Evolutionary conservation across 148 eudicot species (phyloP), one percentile per base, ranked within the genome.

Genomic region (Rhododendron ovatum): DNA sequence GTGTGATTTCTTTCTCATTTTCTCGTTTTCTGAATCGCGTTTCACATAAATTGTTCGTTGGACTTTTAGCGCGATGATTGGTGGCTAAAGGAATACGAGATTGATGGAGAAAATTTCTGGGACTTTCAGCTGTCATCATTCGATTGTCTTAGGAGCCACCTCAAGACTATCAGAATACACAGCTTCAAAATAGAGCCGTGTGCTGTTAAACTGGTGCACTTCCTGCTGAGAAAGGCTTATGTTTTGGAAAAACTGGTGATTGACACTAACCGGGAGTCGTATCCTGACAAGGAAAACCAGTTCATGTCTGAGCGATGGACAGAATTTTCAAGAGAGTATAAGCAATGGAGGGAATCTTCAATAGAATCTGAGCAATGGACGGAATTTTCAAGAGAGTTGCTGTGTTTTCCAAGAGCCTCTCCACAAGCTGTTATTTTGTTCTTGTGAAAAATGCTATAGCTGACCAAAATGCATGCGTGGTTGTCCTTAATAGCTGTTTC

Each of bases 101-200:
- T 83, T 47, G 28, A 83, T 47, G 85, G 10, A 67, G 85, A 45
- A 4, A 83, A 39, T 79, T 83, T 63, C 24, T 83, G 78, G 85
- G 41, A 83, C 14, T 0, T 9, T 15, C 85, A 47, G 55, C 85
- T 4, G 37, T 8, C 41, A 3, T 73, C 43, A 1, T 83, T 83
- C 17, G 4, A 22, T 67, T 83, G 85, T 26, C 85, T 47, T 43
- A 24, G 9, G 69, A 67, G 33, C 59, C 57, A 83, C 78, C 85
- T 83, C 75, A 83, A 47, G 48, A 39, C 7, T 83, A 43, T 83
- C 24, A 67, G 13, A 7, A 65, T 69, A 12, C 51, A 15, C 43
- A 55, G 85, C 18, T 69, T 53, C 57, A 81, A 1, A 81, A 12
- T 15, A 13, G 76, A 83, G 15, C 6, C 20, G 4, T 45, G 30